Evolutionary conservation across 805 yeast genomes (phyloP).

Genomic region (Nakazawaea peltata): DNA sequence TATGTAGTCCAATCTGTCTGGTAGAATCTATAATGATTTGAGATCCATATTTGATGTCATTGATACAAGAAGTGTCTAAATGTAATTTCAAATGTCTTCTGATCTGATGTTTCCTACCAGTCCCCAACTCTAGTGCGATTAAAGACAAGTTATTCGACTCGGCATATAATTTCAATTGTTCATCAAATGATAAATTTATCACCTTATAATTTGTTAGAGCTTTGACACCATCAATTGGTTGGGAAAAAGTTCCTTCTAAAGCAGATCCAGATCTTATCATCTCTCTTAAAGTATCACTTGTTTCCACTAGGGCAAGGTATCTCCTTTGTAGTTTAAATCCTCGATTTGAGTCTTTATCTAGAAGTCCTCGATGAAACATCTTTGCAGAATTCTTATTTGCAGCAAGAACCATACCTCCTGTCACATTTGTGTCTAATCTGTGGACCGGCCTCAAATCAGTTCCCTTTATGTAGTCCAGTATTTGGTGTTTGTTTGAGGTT

Average conservation of each 20-base stretch:
- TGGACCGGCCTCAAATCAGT: conserved; percentile 23
- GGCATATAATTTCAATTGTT: conserved; percentile 8
- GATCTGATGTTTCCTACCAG: conserved; percentile 35
- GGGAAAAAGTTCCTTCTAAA: not conserved
- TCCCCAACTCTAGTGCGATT: conserved; percentile 22
- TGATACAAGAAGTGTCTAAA: conserved; percentile 20
- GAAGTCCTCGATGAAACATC: conserved; percentile 23
- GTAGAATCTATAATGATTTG: not conserved
- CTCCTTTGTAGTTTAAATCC: conserved; percentile 26
- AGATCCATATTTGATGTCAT: conserved; percentile 22
- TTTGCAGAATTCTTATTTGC: conserved; percentile 23
- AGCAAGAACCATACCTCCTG: conserved; percentile 32
- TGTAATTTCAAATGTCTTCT: conserved; percentile 21
- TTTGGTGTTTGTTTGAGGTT: conserved; percentile 8
- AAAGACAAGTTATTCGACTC: conserved; percentile 14
- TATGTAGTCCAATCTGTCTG: conserved; percentile 29
- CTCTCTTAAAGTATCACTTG: not conserved
- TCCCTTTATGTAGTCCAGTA: conserved; percentile 5
- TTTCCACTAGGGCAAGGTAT: conserved; percentile 22
- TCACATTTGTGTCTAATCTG: conserved; percentile 29
- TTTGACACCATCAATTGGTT: conserved; percentile 7
- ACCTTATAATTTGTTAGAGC: conserved; percentile 11
- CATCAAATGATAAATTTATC: conserved; percentile 1
- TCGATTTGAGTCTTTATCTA: conserved; percentile 22
- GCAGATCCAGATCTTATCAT: not conserved